Base-by-base conservation (phyloP, 2,329 filamentous ascomycete genomes). In the Pseudomassariella vexata region DNA sequence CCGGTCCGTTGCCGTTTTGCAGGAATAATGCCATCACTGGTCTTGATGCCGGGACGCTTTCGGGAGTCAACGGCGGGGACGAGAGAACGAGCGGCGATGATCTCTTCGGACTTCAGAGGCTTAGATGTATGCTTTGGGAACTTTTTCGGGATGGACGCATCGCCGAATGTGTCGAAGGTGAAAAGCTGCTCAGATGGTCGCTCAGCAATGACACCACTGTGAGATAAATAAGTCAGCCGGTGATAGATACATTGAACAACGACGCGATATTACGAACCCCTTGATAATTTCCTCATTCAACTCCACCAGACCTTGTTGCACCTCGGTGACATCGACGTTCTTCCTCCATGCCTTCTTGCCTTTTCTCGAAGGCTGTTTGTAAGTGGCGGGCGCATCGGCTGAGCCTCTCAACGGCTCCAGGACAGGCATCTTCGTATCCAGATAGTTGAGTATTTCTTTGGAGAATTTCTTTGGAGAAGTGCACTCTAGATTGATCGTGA, bases 291-390 rank as follows among this genome's bases (percentile, higher is more conserved):
- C 85, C 37, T 94, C 83, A 50, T 92, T 87, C 45, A 94, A 67
- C 51, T 84, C 73, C 41, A 88, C 82, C 20, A 98, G 75, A 39
- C 92, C 92, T 33, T 82, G 66, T 49, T 90, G 75, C 17, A 98
- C 76, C 41, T 94, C 82, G 18, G 85, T 82, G 40, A 96, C 76
- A 62, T 98, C 87, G 59, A 98, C 87, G 64, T 98, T 95, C 61
- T 96, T 98, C 54, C 92, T 77, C 92, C 92, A 98, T 19, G 92
- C 90, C 66, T 94, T 96, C 65, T 96, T 96, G 49, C 94, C 92
- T 59, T 98, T 98, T 55, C 92, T 76, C 5, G 90, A 96, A 17
- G 88, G 78, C 60, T 98, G 92, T 42, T 77, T 88, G 62, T 82
- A 79, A 46, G 94, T 86, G 41, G 81, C 78, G 9, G 88, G 89